Evolutionary conservation across 352 stramenopile genomes (phyloP).

Genomic region (Aphanomyces cochlioides): DNA sequence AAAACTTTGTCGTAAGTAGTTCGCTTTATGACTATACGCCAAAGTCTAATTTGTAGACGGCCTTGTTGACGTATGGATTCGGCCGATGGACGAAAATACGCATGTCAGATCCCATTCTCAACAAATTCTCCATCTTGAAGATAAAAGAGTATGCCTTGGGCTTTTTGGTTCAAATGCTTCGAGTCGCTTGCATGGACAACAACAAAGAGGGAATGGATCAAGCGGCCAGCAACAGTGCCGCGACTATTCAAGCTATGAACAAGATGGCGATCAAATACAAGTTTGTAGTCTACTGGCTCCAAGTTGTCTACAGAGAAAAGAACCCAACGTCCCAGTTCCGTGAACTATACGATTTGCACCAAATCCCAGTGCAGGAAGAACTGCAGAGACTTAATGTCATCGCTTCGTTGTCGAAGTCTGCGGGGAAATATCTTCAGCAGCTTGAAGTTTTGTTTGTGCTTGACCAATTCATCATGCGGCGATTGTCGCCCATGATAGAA

Average conservation of each 20-base stretch:
- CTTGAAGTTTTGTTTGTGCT: slow-evolving; percentile 17
- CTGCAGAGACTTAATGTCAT: slow-evolving; percentile 6
- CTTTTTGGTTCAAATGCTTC: slow-evolving; percentile 23
- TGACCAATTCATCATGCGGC: slow-evolving; percentile 5
- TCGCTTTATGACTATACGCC: neutral
- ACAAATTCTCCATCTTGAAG: slow-evolving; percentile 38
- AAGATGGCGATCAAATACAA: slow-evolving; percentile 11
- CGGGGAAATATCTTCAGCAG: slow-evolving; percentile 7
- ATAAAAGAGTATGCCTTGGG: slow-evolving; percentile 25
- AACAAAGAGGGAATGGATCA: neutral
- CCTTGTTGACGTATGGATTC: slow-evolving; percentile 70
- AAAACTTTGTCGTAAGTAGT: slow-evolving; percentile 27
- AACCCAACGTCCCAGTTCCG: neutral
- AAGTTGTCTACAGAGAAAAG: slow-evolving; percentile 4
- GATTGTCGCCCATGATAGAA: slow-evolving; percentile 20
- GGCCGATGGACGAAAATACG: slow-evolving; percentile 78
- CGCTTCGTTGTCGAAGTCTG: slow-evolving; percentile 1
- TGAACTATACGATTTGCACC: neutral
- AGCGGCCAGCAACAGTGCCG: neutral
- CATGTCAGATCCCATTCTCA: slow-evolving; percentile 35
- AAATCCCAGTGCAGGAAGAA: slow-evolving; percentile 20
- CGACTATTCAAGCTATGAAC: neutral
- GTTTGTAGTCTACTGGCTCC: slow-evolving; percentile 14
- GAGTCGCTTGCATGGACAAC: slow-evolving; percentile 1
- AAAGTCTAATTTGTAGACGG: slow-evolving; percentile 32